Evolutionary conservation across 139 green algal genomes (phyloP).

Genomic region (Chlamydomonas sp.): DNA sequence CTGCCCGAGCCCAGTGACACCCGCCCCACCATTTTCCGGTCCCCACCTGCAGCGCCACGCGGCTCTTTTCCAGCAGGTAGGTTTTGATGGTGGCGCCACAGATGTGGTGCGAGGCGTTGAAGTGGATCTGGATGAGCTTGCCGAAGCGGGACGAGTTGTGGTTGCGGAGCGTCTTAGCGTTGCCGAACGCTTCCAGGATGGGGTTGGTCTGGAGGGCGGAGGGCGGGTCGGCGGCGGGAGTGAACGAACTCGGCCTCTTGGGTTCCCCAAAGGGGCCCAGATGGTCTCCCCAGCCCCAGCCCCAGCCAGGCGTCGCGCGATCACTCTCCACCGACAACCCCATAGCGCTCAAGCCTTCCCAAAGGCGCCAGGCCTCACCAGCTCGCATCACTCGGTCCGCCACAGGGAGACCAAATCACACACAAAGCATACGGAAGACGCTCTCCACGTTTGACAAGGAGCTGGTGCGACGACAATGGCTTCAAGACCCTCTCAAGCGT

Average conservation of each 20-base stretch:
- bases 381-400: too few relatives aligned
- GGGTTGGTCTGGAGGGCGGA: constrained; percentile 85
- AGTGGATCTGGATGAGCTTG: constrained; percentile 94
- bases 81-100: constrained; percentile 83
- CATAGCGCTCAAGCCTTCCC: too few relatives aligned
- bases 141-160: constrained; percentile 94
- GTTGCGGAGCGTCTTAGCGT: constrained; percentile 95
- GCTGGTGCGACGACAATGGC: too few relatives aligned
- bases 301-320: background rate
- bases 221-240: background rate
- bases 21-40: background rate
- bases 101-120: constrained; percentile 76
- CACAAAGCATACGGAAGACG: too few relatives aligned
- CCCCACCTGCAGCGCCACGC: constrained; percentile 23
- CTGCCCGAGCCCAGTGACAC: background rate
- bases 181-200: constrained; percentile 95
- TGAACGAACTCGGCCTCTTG: background rate
- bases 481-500: too few relatives aligned
- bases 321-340: too few relatives aligned
- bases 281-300: background rate
- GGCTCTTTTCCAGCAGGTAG: constrained; percentile 93
- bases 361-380: too few relatives aligned
- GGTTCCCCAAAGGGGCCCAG: background rate
- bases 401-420: too few relatives aligned
- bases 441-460: too few relatives aligned